These are phyloP conservation scores for Dacryopinax primogenitus DNA, from an alignment of 768 basidiomycete species.

Conservation along the genomic window DNA sequence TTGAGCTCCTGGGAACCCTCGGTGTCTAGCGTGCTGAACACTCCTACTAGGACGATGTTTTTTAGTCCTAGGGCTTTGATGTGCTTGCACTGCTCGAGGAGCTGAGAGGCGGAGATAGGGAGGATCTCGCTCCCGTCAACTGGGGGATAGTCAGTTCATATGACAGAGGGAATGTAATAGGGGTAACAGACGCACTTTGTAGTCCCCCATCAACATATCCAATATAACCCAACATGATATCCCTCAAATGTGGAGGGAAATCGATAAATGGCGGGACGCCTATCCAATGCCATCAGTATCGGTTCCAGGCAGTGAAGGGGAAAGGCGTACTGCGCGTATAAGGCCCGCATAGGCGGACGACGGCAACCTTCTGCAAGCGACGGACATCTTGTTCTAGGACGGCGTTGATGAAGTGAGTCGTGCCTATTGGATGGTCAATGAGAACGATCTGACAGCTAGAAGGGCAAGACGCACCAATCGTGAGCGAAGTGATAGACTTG, in stretches of 20 bases:
- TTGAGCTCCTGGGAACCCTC: constrained; percentile 36
- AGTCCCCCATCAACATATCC: constrained; percentile 33
- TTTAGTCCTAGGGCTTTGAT: constrained; percentile 27
- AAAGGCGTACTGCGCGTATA: constrained; percentile 38
- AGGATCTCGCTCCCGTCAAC: constrained; percentile 37
- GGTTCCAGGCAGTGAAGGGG: background rate
- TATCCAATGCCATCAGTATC: background rate
- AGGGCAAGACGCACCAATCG: constrained; percentile 43
- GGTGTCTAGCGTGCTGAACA: constrained; percentile 24
- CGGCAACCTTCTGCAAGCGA: constrained; percentile 46
- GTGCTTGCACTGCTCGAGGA: constrained; percentile 33
- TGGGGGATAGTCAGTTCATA: background rate
- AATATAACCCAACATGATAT: constrained; percentile 27
- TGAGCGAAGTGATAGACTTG: constrained; percentile 36
- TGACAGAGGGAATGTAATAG: background rate
- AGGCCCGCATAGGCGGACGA: constrained; percentile 49
- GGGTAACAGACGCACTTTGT: constrained; percentile 20
- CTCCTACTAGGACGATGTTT: constrained; percentile 36
- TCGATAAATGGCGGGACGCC: constrained; percentile 39
- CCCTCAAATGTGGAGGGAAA: constrained; percentile 32
- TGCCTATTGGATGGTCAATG: background rate
- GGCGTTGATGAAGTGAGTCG: constrained; percentile 42
- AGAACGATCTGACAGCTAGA: background rate
- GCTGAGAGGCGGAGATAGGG: constrained; percentile 33
- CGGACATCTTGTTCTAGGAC: constrained; percentile 44